Evolutionary conservation across 1,139 yeast species (phyloP).

Genomic region (Candida frijolesensis): DNA sequence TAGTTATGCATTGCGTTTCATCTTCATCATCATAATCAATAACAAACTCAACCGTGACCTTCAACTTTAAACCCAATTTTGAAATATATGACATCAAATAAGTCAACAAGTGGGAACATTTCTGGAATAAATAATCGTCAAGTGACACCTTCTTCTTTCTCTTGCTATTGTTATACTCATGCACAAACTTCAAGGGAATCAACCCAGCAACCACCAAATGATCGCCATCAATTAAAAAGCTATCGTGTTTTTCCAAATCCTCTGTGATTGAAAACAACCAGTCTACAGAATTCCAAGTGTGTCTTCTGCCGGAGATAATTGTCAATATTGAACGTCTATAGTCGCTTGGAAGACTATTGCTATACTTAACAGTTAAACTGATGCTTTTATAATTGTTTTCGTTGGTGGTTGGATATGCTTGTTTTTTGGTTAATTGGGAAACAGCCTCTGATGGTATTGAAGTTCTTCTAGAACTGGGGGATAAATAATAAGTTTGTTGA

Average conservation of each 20-base stretch:
- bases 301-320: slow-evolving; percentile 43
- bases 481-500: slow-evolving; percentile 38
- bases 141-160: slow-evolving; percentile 17
- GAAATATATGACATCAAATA: slow-evolving; percentile 32
- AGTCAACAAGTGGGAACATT: slow-evolving; percentile 42
- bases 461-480: slow-evolving; percentile 22
- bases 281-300: slow-evolving; percentile 48
- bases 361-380: slow-evolving; percentile 41
- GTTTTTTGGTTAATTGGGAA: slow-evolving; percentile 10
- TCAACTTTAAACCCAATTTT: slow-evolving; percentile 34
- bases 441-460: slow-evolving; percentile 10
- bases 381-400: slow-evolving; percentile 46
- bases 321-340: slow-evolving; percentile 37
- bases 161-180: slow-evolving; percentile 18
- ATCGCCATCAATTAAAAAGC: slow-evolving; percentile 42
- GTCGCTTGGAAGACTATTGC: slow-evolving; percentile 26
- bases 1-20: not conserved
- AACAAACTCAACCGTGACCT: slow-evolving; percentile 58
- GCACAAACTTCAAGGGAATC: slow-evolving; percentile 32
- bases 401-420: slow-evolving; percentile 35
- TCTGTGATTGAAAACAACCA: slow-evolving; percentile 32
- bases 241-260: slow-evolving; percentile 9
- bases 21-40: slow-evolving; percentile 23
- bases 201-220: slow-evolving; percentile 41
- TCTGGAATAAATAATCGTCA: slow-evolving; percentile 37